A percentile compares a stretch with the other conserved stretches of the same genome.
Conservation (phyloP, 768 basidiomycete species). For the Symmetrospora coprosmae region DNA sequence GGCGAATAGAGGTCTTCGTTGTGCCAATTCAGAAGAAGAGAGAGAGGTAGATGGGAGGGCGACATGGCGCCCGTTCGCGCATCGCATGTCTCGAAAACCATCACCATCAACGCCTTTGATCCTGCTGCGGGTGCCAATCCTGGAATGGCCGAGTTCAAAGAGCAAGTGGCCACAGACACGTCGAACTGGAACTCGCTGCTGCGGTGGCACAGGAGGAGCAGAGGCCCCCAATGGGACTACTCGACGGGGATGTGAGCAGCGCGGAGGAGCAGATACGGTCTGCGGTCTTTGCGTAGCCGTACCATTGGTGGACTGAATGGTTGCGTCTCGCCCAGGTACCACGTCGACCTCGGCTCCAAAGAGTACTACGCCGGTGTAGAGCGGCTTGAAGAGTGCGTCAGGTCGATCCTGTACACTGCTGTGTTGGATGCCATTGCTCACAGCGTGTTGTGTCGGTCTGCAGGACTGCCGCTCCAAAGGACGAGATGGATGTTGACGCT, state of each 20-base stretch:
- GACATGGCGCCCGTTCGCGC: no score
- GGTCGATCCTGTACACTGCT: no score
- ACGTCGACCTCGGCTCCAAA: constrained; percentile 8
- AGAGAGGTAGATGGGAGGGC: no score
- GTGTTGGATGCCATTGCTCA: no score
- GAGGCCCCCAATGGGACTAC: constrained; percentile 21
- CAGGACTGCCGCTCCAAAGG: no score
- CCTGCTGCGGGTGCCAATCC: no score
- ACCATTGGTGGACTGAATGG: background rate
- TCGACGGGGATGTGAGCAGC: constrained; percentile 5
- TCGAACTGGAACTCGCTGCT: constrained; percentile 21
- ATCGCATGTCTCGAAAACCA: background rate
- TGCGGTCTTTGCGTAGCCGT: background rate
- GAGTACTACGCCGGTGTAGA: constrained; percentile 15
- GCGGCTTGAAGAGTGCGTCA: no score
- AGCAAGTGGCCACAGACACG: background rate
- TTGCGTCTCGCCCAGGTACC: constrained; percentile 5
- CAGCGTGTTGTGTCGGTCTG: no score
- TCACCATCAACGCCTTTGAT: background rate
- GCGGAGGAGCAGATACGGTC: background rate
- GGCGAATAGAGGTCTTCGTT: no score
- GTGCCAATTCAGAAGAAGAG: no score
- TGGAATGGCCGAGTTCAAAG: constrained; percentile 4
- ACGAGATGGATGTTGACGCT: no score
- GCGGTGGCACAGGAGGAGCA: constrained; percentile 11